Base-by-base conservation (phyloP, 768 basidiomycete genomes). In the Lactifluus hygrophoroides region DNA sequence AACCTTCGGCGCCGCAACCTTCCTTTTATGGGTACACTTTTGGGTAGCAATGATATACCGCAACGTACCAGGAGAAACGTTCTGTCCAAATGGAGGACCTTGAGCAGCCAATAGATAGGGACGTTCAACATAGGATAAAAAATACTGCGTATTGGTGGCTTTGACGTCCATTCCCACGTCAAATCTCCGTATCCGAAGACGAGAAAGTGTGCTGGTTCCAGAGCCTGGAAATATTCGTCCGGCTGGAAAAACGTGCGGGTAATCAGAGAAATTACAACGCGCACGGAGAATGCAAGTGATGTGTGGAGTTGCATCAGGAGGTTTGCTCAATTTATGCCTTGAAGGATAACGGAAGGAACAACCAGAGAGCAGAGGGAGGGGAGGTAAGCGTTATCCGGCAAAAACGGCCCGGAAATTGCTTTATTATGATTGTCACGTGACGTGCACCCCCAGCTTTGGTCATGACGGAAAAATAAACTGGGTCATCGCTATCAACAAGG, bases 161-260 rank as follows among this genome's bases (percentile, higher is more conserved):
- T 72, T 50, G 78, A 72, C 44, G 80, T 73, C 96, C 96, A 99
- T 75, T 99, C 96, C 96, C 96, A 99, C 23, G 94, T 97, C 42
- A 93, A 75, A 64, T 85, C 79, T 2, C 94, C 95, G 72, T 92
- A 92, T 46, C 94, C 93, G 69, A 91, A 98, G 50, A 96, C 90
- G 43, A 85, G 72, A 56, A 77, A 78, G 69, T 98, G 89, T 0
- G 96, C 96, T 46, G 90, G 88, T 69, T 99, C 96, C 44, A 98
- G 78, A 6, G 93, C 81, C 69, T 99, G 96, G 66, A 88, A 97
- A 71, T 89, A 95, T 71, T 98, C 96, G 71, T 99, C 96, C 9
- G 96, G 94, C 69, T 97, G 94, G 69, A 98, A 98, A 74, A 88
- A 89, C 4, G 94, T 91, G 54, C 79, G 78, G 0, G 91, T 94